phyloP scores from a whole-genome alignment of 2,329 filamentous ascomycete species.

The Tricladium varicosporioides region DNA sequence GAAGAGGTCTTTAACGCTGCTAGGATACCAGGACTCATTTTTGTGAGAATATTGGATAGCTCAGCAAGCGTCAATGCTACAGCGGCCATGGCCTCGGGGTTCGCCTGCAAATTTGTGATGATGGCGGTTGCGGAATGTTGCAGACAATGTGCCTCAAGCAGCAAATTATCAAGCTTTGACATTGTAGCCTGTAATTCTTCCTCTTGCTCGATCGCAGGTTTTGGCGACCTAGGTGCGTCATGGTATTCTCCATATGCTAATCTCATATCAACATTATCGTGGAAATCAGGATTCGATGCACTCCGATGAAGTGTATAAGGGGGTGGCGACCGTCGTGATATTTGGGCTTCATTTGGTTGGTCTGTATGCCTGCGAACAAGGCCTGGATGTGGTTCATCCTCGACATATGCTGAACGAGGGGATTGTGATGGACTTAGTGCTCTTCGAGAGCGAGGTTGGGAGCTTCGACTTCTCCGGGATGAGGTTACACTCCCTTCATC shows the following conservation, averaged over 20 bases:
- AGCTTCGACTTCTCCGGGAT: constrained; percentile 24
- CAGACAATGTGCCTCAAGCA: constrained; percentile 85
- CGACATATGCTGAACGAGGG: constrained; percentile 22
- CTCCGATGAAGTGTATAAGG: constrained; percentile 23
- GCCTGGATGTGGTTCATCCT: constrained; percentile 19
- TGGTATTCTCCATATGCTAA: constrained; percentile 81
- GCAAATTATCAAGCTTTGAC: constrained; percentile 68
- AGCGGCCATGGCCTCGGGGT: constrained; percentile 87
- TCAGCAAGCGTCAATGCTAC: constrained; percentile 92
- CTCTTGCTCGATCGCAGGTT: constrained; percentile 44
- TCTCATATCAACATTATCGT: constrained; percentile 74
- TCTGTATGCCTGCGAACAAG: constrained; percentile 30
- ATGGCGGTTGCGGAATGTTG: constrained; percentile 81
- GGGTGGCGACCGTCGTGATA: constrained; percentile 17
- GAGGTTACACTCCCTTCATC: constrained; percentile 26
- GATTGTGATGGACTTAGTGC: constrained; percentile 7
- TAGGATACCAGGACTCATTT: constrained; percentile 81
- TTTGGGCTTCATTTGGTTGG: constrained; percentile 12
- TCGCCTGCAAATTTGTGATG: constrained; percentile 76
- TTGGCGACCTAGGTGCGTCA: constrained; percentile 38
- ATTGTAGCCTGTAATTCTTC: constrained; percentile 67
- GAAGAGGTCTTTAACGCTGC: constrained; percentile 74
- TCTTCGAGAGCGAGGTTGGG: constrained; percentile 21
- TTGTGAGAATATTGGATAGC: constrained; percentile 76
- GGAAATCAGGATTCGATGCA: constrained; percentile 29